Conservation (phyloP, 805 yeast genomes). For the Yueomyces sp. region DNA sequence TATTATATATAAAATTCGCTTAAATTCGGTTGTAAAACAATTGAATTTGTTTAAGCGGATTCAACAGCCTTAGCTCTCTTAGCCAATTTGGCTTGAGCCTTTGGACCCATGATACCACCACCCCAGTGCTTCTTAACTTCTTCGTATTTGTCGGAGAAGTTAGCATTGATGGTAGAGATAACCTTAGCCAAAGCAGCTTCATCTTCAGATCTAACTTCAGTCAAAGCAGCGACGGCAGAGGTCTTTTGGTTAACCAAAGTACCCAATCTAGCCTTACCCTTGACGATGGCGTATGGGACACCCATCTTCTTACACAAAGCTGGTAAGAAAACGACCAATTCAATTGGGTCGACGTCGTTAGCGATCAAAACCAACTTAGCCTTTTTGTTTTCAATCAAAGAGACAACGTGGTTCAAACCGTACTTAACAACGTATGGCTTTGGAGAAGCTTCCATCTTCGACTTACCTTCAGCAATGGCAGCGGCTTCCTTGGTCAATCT, state of each 20-base stretch:
- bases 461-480: slow-evolving; percentile 96
- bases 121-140: slow-evolving; percentile 99
- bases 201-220: slow-evolving; percentile 90
- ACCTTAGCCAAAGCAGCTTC: slow-evolving; percentile 89
- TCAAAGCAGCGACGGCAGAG: slow-evolving; percentile 92
- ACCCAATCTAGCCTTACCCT: slow-evolving; percentile 98
- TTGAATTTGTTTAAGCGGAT: slow-evolving; percentile 18
- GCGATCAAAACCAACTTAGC: slow-evolving; percentile 95
- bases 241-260: slow-evolving; percentile 96
- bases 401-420: slow-evolving; percentile 98
- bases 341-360: slow-evolving; percentile 98
- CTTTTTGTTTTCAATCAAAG: slow-evolving; percentile 95
- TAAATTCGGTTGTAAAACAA: background rate
- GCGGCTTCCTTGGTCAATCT: slow-evolving; percentile 98
- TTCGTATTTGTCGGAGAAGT: slow-evolving; percentile 89
- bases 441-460: slow-evolving; percentile 90
- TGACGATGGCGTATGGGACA: slow-evolving; percentile 95
- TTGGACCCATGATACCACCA: slow-evolving; percentile 97
- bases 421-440: slow-evolving; percentile 95
- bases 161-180: slow-evolving; percentile 83
- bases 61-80: slow-evolving; percentile 53
- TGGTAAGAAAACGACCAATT: slow-evolving; percentile 92
- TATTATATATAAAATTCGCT: background rate
- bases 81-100: slow-evolving; percentile 75
- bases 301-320: slow-evolving; percentile 99